Evolutionary conservation across 148 eudicot genomes (phyloP).

Genomic region (Rhododendron ovatum): DNA sequence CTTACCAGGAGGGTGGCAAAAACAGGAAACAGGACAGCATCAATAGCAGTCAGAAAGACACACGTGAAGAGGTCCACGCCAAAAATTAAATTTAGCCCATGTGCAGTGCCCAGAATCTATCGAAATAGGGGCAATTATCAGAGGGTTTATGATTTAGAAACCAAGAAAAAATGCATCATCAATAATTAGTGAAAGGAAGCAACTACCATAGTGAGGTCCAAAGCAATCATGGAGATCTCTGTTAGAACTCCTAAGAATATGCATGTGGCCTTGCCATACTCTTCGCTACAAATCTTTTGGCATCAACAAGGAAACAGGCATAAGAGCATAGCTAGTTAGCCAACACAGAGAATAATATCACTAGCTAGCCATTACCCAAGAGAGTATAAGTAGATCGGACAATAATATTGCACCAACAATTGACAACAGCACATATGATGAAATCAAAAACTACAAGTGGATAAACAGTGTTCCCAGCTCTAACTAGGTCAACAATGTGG

Average conservation of each 20-base stretch:
- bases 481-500: not conserved
- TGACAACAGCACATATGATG: not conserved
- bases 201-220: constrained; percentile 81
- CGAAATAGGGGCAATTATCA: constrained; percentile 11
- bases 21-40: constrained; percentile 63
- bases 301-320: constrained; percentile 15
- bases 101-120: constrained; percentile 88
- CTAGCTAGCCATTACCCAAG: not conserved
- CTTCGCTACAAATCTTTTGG: constrained; percentile 67
- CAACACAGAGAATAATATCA: not conserved
- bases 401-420: not conserved
- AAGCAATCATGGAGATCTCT: constrained; percentile 63
- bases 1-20: constrained; percentile 66
- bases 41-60: constrained; percentile 63
- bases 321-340: not conserved
- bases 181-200: not conserved
- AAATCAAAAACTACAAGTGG: not conserved
- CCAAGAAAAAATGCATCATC: constrained; percentile 10
- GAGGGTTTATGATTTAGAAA: not conserved
- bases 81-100: constrained; percentile 65
- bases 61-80: constrained; percentile 68
- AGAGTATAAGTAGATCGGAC: not conserved
- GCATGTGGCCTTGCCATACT: constrained; percentile 67
- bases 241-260: constrained; percentile 70
- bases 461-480: not conserved